Base-by-base conservation (phyloP, 1,284 basidiomycete genomes). In the Xanthoconium separans region DNA sequence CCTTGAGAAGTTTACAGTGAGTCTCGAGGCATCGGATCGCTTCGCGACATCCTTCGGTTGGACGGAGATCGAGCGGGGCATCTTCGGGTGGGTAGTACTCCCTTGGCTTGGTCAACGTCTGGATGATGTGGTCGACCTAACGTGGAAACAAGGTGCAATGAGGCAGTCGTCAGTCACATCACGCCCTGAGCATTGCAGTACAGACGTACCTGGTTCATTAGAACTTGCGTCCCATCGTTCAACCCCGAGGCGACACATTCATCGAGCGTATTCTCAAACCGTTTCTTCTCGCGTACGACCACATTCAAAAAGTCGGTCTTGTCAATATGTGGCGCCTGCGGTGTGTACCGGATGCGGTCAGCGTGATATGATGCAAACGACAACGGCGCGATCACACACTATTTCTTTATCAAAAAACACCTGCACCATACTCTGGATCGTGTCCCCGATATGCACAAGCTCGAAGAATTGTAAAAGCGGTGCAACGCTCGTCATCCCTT, bases 401-500 rank as follows among this genome's bases (percentile, higher is more conserved):
- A 98, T 76, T 65, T 97, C 95, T 68, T 95, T 95, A 66, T 98
- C 95, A 66, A 95, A 99, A 72, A 96, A 99, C 2, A 98, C 96
- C 62, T 98, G 93, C 2, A 97, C 85, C 87, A 99, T 97, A 29
- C 90, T 93, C 73, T 95, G 93, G 48, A 99, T 98, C 18, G 93
- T 99, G 70, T 99, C 96, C 1, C 94, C 97, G 16, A 98, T 80
- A 74, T 99, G 96, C 0, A 97, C 95, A 16, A 99, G 79, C 75
- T 98, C 96, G 63, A 99, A 98, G 73, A 99, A 99, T 71, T 98
- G 95, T 43, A 98, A 76, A 2, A 99, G 74, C 0, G 96, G 95
- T 0, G 94, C 93, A 1, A 98, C 94, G 54, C 83, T 85, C 27
- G 81, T 84, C 16, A 84, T 87, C 51, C 83, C 83, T 51, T 86